These are phyloP conservation scores for Populus hybrid DNA, from an alignment of 441 rosid species.

Conservation along the genomic window DNA sequence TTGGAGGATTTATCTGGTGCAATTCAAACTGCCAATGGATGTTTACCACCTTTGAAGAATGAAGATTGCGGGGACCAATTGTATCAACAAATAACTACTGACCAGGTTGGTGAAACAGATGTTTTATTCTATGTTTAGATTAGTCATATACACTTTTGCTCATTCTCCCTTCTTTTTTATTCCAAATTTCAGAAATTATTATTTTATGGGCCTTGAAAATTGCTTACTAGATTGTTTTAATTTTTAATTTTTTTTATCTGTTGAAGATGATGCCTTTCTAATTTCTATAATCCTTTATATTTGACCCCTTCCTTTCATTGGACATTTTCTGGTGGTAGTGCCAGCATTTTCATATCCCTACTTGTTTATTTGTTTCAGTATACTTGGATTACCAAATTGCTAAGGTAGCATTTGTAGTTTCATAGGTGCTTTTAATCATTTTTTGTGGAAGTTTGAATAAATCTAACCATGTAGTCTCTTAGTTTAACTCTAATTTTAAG, in stretches of 20 bases:
- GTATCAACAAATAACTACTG: slow-evolving; percentile 26
- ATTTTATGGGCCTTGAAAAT: not conserved
- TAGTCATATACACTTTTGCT: not conserved
- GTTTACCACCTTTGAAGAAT: slow-evolving; percentile 27
- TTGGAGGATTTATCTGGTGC: slow-evolving; percentile 41
- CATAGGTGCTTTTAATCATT: not conserved
- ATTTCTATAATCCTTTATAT: not conserved
- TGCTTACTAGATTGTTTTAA: not conserved
- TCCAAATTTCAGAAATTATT: not conserved
- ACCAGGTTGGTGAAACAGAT: slow-evolving; percentile 32
- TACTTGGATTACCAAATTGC: not conserved
- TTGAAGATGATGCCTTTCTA: not conserved
- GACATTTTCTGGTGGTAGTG: not conserved
- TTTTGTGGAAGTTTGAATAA: not conserved
- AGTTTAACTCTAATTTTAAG: not conserved
- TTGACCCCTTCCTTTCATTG: not conserved
- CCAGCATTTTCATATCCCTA: not conserved
- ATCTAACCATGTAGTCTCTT: not conserved
- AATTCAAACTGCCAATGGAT: slow-evolving; percentile 35
- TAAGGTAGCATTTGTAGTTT: not conserved
- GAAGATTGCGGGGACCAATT: slow-evolving; percentile 26
- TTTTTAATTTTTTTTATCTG: not conserved
- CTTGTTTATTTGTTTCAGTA: not conserved
- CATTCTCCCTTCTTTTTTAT: not conserved
- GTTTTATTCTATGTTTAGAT: not conserved